Base-by-base conservation (phyloP, 345 rosid species). In the Hirschfeldia incana region DNA sequence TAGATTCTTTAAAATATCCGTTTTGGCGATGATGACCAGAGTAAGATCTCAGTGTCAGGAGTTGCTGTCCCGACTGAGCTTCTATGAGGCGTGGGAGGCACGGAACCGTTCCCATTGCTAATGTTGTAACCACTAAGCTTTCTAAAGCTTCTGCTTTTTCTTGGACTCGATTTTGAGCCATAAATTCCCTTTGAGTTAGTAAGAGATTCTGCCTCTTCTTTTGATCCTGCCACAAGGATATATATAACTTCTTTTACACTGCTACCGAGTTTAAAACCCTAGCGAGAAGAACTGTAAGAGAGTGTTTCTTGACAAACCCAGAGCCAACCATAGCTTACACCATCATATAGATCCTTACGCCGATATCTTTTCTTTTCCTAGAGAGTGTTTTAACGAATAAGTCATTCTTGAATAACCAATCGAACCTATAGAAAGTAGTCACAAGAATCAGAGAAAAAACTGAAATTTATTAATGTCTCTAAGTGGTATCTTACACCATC, bases 131-230 rank as follows among this genome's bases (percentile, higher is more conserved):
- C 96, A 80, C 80, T 90, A 17, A 89, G 83, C 75, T 89, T 95
- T 85, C 94, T 90, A 72, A 93, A 91, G 81, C 99, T 93, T 85
- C 78, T 90, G 67, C 83, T 86, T 88, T 85, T 93, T 85, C 97
- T 83, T 61, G 98, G 97, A 84, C 97, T 92, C 7, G 99, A 98
- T 82, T 85, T 93, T 51, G 98, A 92, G 46, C 99, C 99, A 67
- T 95, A 95, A 90, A 70, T 89, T 93, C 99, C 85, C 89, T 93
- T 86, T 90, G 96, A 0, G 91, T 89, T 63, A 91, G 80, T 55
- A 91, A 83, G 70, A 91, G 87, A 90, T 95, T 98, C 76, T 91
- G 99, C 67, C 91, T 85, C 88, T 95, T 95, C 92, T 95, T 95
- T 78, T 95, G 97, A 84, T 93, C 97, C 98, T 95, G 83, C 55